Conservation (phyloP, 768 basidiomycete genomes). For the Rhodotorula taiwanensis region DNA sequence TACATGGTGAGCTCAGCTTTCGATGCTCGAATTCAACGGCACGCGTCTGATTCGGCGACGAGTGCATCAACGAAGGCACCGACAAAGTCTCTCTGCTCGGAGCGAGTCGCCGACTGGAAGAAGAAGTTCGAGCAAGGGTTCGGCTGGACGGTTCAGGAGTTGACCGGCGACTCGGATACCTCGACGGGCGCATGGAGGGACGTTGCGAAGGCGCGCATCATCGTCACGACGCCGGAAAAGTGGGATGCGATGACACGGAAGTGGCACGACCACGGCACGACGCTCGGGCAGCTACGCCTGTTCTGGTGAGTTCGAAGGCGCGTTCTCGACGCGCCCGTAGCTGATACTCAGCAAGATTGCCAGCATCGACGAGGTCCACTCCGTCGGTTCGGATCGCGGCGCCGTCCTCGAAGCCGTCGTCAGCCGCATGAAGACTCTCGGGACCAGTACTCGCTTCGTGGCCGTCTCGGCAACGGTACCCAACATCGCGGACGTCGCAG, state of each 20-base stretch:
- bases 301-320: constrained; percentile 48
- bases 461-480: constrained; percentile 91
- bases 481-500: constrained; percentile 80
- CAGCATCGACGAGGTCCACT: constrained; percentile 64
- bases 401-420: constrained; percentile 91
- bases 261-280: constrained; percentile 63
- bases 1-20: constrained; percentile 59
- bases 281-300: constrained; percentile 64
- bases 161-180: constrained; percentile 78
- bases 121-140: constrained; percentile 71
- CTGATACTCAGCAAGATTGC: too few relatives aligned
- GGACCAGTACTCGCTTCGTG: constrained; percentile 66
- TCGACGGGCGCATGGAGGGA: constrained; percentile 68
- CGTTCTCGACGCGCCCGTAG: neutral
- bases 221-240: constrained; percentile 69
- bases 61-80: constrained; percentile 3
- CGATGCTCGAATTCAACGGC: neutral
- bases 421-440: constrained; percentile 78
- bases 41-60: constrained; percentile 52
- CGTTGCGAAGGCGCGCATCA: constrained; percentile 50
- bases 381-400: constrained; percentile 78
- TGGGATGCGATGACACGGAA: constrained; percentile 89
- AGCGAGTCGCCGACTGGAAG: constrained; percentile 76
- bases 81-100: constrained; percentile 73
- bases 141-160: constrained; percentile 73